A percentile compares a stretch with the other conserved stretches of the same genome.
These are phyloP conservation scores for Paraconiothyrium sp. DNA, from an alignment of 2,329 filamentous ascomycete species.

Conservation along the genomic window DNA sequence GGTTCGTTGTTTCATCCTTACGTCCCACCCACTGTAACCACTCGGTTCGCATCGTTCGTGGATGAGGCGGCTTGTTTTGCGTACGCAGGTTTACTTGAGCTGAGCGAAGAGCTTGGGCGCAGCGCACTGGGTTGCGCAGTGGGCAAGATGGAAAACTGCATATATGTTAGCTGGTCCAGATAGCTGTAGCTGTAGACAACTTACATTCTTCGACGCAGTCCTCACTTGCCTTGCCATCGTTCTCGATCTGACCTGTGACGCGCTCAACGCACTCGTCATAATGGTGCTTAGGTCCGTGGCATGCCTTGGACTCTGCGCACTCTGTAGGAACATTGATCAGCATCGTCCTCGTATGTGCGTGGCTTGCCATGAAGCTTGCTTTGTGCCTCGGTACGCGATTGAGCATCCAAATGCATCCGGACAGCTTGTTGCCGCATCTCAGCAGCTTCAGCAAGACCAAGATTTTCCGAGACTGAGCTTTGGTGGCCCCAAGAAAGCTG, in stretches of 20 bases:
- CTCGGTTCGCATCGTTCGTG: slow-evolving; percentile 25
- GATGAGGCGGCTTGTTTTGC: slow-evolving; percentile 19
- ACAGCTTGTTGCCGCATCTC: slow-evolving; percentile 6
- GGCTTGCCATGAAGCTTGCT: slow-evolving; percentile 7
- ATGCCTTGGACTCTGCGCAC: slow-evolving; percentile 86
- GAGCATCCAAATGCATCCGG: slow-evolving; percentile 19
- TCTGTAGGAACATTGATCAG: slow-evolving; percentile 65
- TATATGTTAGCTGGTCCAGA: slow-evolving; percentile 18
- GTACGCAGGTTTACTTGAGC: slow-evolving; percentile 75
- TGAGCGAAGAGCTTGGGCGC: slow-evolving; percentile 94
- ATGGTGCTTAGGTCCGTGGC: slow-evolving; percentile 92
- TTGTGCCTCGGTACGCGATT: slow-evolving; percentile 18
- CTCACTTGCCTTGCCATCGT: slow-evolving; percentile 81
- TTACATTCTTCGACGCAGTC: slow-evolving; percentile 99
- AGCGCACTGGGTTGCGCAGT: slow-evolving; percentile 92
- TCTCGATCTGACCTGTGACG: slow-evolving; percentile 76
- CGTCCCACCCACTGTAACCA: slow-evolving; percentile 28
- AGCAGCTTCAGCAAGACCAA: background rate
- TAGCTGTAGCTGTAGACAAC: slow-evolving; percentile 51
- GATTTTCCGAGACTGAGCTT: background rate
- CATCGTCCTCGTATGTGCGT: slow-evolving; percentile 18
- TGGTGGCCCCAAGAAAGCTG: background rate
- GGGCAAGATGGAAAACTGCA: slow-evolving; percentile 95
- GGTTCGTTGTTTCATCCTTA: slow-evolving; percentile 28
- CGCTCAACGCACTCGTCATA: slow-evolving; percentile 98